Evolutionary conservation across 768 basidiomycete species (phyloP).

Genomic region (Strobilomyces confusus): DNA sequence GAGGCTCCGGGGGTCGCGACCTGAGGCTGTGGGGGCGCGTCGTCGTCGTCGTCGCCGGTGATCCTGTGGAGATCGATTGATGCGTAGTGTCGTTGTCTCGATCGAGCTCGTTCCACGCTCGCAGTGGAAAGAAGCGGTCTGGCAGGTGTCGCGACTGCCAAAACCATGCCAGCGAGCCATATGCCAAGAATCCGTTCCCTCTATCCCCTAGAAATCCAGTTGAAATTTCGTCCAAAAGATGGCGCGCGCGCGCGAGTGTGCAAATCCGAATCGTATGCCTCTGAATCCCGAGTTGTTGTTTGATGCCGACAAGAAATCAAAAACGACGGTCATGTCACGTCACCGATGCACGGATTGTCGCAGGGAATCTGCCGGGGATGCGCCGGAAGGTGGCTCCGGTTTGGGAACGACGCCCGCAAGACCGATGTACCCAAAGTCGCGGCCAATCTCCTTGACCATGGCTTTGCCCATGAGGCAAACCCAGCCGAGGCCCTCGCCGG

Average conservation of each 20-base stretch:
- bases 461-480: slow-evolving; percentile 84
- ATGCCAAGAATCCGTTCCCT: slow-evolving; percentile 17
- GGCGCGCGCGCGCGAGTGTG: slow-evolving; percentile 12
- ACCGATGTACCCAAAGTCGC: slow-evolving; percentile 68
- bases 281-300: slow-evolving; percentile 18
- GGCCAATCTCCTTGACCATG: slow-evolving; percentile 81
- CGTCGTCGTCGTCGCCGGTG: slow-evolving; percentile 15
- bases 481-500: slow-evolving; percentile 80
- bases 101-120: slow-evolving; percentile 23
- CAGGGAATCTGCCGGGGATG: slow-evolving; percentile 28
- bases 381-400: slow-evolving; percentile 41
- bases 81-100: slow-evolving; percentile 14
- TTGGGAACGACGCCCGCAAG: slow-evolving; percentile 70
- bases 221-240: slow-evolving; percentile 29
- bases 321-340: slow-evolving; percentile 8
- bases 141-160: slow-evolving; percentile 10
- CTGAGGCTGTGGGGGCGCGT: slow-evolving; percentile 16
- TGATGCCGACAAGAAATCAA: slow-evolving; percentile 31
- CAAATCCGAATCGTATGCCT: slow-evolving; percentile 27
- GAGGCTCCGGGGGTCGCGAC: slow-evolving; percentile 6
- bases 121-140: slow-evolving; percentile 13
- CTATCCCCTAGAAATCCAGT: slow-evolving; percentile 18
- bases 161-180: slow-evolving; percentile 11
- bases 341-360: slow-evolving; percentile 34
- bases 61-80: slow-evolving; percentile 24